A percentile compares a stretch with the other conserved stretches of the same genome.
Evolutionary conservation across 352 stramenopile species (phyloP).

Genomic region (Aphanomyces stellatus): DNA sequence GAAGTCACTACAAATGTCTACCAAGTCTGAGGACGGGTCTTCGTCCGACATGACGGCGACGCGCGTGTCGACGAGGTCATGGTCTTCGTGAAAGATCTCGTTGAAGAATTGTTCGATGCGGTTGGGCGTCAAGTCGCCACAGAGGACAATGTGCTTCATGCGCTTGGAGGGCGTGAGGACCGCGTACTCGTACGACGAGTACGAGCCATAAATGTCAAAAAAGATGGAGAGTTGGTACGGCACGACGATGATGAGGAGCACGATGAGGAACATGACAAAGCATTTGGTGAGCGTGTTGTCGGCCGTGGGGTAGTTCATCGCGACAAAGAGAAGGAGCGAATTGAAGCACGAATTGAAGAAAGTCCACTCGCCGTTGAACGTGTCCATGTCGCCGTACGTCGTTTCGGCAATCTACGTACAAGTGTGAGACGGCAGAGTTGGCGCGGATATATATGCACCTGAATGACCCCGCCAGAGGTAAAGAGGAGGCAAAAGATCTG

Average conservation of each 20-base stretch:
- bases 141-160: constrained; percentile 71
- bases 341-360: constrained; percentile 88
- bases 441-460: constrained; percentile 20
- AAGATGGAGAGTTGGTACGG: constrained; percentile 79
- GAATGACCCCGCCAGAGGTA: constrained; percentile 68
- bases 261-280: constrained; percentile 73
- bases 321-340: constrained; percentile 81
- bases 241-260: constrained; percentile 77
- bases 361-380: constrained; percentile 59
- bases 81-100: constrained; percentile 82
- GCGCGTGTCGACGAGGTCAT: constrained; percentile 71
- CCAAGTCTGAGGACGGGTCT: constrained; percentile 56
- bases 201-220: constrained; percentile 64
- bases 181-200: constrained; percentile 64
- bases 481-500: constrained; percentile 74
- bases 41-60: constrained; percentile 73
- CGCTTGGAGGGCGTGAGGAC: constrained; percentile 54
- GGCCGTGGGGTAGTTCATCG: constrained; percentile 71
- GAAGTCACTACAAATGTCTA: background rate
- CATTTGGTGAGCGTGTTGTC: constrained; percentile 76
- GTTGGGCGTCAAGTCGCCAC: constrained; percentile 66
- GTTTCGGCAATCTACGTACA: constrained; percentile 17
- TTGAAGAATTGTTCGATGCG: constrained; percentile 81
- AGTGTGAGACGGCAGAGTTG: background rate
- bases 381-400: constrained; percentile 20